Evolutionary conservation across 2,329 filamentous ascomycete species (phyloP).

Genomic region (Trichoderma simmonsii): DNA sequence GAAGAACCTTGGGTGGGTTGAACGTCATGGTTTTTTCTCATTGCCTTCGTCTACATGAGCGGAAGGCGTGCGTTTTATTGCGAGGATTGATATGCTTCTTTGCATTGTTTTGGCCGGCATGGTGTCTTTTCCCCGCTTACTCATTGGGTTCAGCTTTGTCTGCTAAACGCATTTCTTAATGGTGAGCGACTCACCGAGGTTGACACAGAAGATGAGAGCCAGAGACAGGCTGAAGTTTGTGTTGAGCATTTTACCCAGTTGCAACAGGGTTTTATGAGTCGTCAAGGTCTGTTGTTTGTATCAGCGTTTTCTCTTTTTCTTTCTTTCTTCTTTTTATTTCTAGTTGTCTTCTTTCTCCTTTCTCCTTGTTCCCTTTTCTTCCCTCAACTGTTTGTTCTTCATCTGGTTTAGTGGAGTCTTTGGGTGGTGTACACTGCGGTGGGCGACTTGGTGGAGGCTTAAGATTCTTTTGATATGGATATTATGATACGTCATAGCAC

Average conservation of each 20-base stretch:
- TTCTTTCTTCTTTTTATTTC: background rate
- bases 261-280: background rate
- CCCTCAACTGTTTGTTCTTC: background rate
- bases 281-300: background rate
- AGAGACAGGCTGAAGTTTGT: background rate
- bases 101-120: background rate
- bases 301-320: background rate
- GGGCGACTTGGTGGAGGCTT: conserved; percentile 17
- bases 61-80: background rate
- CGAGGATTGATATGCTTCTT: background rate
- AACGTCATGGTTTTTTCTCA: background rate
- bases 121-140: background rate
- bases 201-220: background rate
- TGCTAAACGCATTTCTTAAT: background rate
- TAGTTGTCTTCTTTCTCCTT: background rate
- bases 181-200: background rate
- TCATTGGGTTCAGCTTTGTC: background rate
- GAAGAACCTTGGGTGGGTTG: background rate
- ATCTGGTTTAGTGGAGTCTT: conserved; percentile 1
- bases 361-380: background rate
- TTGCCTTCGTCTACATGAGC: background rate
- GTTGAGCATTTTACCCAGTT: background rate
- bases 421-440: background rate
- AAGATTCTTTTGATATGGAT: background rate
- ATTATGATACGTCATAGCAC: conserved; percentile 26